Base-by-base conservation (phyloP, 805 yeast genomes). In the Starmera quercuum region DNA sequence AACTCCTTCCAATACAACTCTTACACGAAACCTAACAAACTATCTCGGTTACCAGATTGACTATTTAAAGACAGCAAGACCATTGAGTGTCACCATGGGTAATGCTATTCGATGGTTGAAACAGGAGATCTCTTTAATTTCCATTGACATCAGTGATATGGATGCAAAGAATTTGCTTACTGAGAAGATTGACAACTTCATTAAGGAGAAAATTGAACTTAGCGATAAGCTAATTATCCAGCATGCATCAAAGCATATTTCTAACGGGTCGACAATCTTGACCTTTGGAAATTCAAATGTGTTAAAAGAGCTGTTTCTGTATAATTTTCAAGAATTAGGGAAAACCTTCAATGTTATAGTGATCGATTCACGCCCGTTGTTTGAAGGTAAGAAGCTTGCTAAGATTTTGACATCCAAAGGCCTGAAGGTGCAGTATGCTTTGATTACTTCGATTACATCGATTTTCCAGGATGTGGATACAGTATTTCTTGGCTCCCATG, bases 41-140 rank as follows among this genome's bases (percentile, higher is more conserved):
- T 90, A 87, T 56, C 66, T 92, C 38, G 78, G 95, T 9, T 85
- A 83, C 51, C 98, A 92, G 60, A 92, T 92, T 44, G 98, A 90
- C 54, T 85, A 83, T 46, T 65, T 92, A 46, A 90, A 85, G 49
- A 76, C 85, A 8, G 88, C 96, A 4, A 75, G 98, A 42, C 97
- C 97, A 1, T 67, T 92, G 31, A 78, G 92, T 36, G 83, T 88
- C 3, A 74, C 95, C 1, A 92, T 92, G 98, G 98, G 98, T 35
- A 92, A 88, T 62, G 90, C 97, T 3, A 92, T 92, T 45, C 75
- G 98, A 49, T 88, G 97, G 96, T 69, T 92, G 42, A 92, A 92
- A 53, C 97, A 90, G 63, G 90, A 84, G 55, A 90, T 92, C 35
- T 77, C 96, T 1, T 69, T 73, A 28, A 75, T 90, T 31, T 78